These are phyloP conservation scores for Neopestalotiopsis clavispora DNA, from an alignment of 2,329 filamentous ascomycete species.

Conservation along the genomic window DNA sequence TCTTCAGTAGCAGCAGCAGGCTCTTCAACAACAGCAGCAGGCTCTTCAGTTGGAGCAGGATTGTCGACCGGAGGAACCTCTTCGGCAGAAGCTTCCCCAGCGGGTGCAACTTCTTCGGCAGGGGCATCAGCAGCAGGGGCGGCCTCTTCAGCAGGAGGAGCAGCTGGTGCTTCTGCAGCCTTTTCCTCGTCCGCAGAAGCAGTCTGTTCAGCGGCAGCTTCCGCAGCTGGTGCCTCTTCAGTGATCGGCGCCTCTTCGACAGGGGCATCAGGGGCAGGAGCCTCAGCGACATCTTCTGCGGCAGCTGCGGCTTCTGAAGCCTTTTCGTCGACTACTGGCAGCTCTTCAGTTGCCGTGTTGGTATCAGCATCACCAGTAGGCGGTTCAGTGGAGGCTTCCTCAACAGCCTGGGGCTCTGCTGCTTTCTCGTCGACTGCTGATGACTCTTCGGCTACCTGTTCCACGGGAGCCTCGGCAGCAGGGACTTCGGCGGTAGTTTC, in stretches of 20 bases:
- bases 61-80: background rate
- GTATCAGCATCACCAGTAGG: background rate
- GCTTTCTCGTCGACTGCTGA: background rate
- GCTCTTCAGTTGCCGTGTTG: background rate
- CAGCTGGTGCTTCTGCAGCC: background rate
- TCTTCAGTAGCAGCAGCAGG: background rate
- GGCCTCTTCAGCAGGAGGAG: background rate
- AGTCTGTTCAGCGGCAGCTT: background rate
- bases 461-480: conserved; percentile 1
- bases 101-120: background rate
- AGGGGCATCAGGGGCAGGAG: background rate
- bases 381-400: conserved; percentile 1
- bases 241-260: background rate
- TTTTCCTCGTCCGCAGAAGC: background rate
- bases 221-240: background rate
- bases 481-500: conserved; percentile 15
- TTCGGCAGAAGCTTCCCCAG: background rate
- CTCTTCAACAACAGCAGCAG: background rate
- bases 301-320: background rate
- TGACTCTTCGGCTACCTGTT: background rate
- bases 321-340: background rate
- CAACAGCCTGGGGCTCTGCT: background rate
- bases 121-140: background rate
- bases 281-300: background rate
- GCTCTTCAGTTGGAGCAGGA: background rate